Base-by-base conservation (phyloP, 75 land plant species). In the Cunninghamia lanceolata region DNA sequence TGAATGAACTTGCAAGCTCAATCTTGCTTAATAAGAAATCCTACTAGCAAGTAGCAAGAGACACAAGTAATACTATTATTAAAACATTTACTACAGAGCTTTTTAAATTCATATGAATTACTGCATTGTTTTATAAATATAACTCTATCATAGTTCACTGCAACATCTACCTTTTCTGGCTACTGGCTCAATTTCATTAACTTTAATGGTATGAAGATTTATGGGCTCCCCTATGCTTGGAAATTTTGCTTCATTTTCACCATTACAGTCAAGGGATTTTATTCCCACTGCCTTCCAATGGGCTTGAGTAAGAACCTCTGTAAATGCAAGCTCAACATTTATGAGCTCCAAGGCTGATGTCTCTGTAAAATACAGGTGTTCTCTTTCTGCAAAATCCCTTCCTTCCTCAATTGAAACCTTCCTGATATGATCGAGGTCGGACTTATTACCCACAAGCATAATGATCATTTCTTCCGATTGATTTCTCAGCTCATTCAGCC, bases 401-500 rank as follows among this genome's bases (percentile, higher is more conserved):
- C 82, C 92, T 73, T 91, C 91, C n/a, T 91, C 91, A 9, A 35
- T 36, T 36, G 86, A 68, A 13, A 91, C 92, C 84, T 78, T 76
- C 28, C 91, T 80, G 45, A 84, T 28, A 63, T 91, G 45, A 21
- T 39, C 47, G 42, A 91, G 88, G 63, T 91, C 92, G 14, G 88
- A 54, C 42, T 91, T 91, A 83, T 91, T 91, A 19, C 91, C 92
- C 46, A 90, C 90, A 14, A 90, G 90, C 88, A 90, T 89, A 5
- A 85, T 85, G 56, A 90, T 87, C 59, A 88, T n/a, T 38, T 56
- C 47, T 17, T 86, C 81, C 9, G 38, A 70, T 14, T 80, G 28
- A 2, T 39, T 38, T 38, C 79, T 76, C 40, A 76, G 38, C 3
- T 16, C 79, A 8, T 40, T 36, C 40, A 77, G 2, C 81, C 81